Percentiles rank a stretch among this genome's conserved stretches.
Conservation (phyloP, 2,329 filamentous ascomycete species). For the Teratosphaeria viscida region DNA sequence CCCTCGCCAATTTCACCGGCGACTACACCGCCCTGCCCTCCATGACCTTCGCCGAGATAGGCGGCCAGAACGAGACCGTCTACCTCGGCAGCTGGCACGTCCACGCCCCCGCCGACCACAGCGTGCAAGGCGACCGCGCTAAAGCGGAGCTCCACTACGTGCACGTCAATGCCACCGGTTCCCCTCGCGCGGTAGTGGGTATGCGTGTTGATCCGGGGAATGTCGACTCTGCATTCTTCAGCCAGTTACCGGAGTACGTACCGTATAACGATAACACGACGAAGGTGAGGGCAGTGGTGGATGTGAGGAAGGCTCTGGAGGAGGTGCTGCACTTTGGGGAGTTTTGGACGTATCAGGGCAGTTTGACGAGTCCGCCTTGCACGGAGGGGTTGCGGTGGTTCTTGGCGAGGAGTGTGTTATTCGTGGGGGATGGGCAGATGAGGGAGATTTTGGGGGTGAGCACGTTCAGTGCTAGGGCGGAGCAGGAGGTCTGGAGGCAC, state of each 20-base stretch:
- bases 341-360: slow-evolving; percentile 42
- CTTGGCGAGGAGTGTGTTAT: slow-evolving; percentile 32
- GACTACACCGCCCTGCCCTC: slow-evolving; percentile 31
- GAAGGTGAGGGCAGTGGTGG: slow-evolving; percentile 21
- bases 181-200: slow-evolving; percentile 36
- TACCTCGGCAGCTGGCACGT: slow-evolving; percentile 44
- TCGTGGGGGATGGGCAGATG: slow-evolving; percentile 39
- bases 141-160: slow-evolving; percentile 43
- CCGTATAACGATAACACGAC: slow-evolving; percentile 11
- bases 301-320: slow-evolving; percentile 21
- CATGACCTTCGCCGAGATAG: slow-evolving; percentile 34
- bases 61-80: slow-evolving; percentile 35
- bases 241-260: slow-evolving; percentile 16
- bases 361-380: slow-evolving; percentile 39
- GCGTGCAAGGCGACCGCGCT: slow-evolving; percentile 32
- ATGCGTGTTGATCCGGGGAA: slow-evolving; percentile 38
- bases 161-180: slow-evolving; percentile 30
- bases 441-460: slow-evolving; percentile 34
- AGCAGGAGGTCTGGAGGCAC: slow-evolving; percentile 40
- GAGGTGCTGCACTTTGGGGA: slow-evolving; percentile 32
- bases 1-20: slow-evolving; percentile 13
- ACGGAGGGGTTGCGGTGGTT: slow-evolving; percentile 39
- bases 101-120: slow-evolving; percentile 42
- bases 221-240: slow-evolving; percentile 20
- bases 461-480: slow-evolving; percentile 34